Evolutionary conservation across 2,329 filamentous ascomycete species (phyloP), one percentile per base, ranked within the genome.

Genomic region (Nemania diffusa): DNA sequence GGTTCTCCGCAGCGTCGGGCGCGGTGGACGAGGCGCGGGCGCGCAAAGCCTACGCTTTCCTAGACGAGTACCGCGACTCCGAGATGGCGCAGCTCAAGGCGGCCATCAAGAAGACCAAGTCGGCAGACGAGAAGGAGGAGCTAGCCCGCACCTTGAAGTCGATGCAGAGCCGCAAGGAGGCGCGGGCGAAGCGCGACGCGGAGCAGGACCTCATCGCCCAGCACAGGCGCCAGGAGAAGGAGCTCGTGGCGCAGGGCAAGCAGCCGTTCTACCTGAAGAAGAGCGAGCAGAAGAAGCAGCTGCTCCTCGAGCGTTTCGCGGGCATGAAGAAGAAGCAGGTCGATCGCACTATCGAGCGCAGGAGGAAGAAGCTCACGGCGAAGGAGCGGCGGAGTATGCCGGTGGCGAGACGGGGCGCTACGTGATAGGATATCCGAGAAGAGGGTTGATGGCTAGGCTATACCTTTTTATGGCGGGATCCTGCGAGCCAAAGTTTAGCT

Each of bases 181-280:
- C 93, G 27, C 87, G 90, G 71, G 83, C 89, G 73, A 84, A 86
- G 59, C 92, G 90, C 81, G 91, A 93, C 69, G 87, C 90, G 67
- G 88, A 91, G 79, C 84, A 88, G 73, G 86, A 88, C 64, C 82
- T 98, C 48, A 75, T 95, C 61, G 84, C 88, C 51, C 89, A 91
- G 79, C 94, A 98, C 81, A 88, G 91, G 76, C 87, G 87, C 81
- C 86, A 90, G 78, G 96, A 99, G 84, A 94, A 93, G 82, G 91
- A 94, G 78, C 82, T 92, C 68, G 90, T 98, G 58, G 89, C 89
- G 74, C 88, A 97, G 82, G 96, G 96, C 68, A 97, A 97, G 88
- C 89, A 87, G 78, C 95, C 96, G 0, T 99, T 94, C 82, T 98
- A 93, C 80, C 83, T 98, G 74, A 99, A 99, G 88, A 91, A 90